A percentile compares a stretch with the other conserved stretches of the same genome.
Conservation (phyloP, 176 grass and related monocot genomes). For the Pontederia crassipes region DNA sequence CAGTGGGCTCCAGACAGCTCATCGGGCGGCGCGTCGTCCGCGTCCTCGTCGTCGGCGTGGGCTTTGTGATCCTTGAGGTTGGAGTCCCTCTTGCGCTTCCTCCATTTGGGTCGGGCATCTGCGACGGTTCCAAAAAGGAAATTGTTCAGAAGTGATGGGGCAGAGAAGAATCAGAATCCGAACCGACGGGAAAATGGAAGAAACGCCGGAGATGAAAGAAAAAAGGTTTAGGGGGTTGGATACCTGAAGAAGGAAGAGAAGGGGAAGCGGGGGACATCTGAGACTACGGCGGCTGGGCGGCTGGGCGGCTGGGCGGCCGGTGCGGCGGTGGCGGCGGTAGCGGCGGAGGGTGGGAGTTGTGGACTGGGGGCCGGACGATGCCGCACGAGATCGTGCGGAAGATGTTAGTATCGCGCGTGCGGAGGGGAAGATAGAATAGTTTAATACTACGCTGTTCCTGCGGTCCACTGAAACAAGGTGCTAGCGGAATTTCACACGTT, state of each 20-base stretch:
- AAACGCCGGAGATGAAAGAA: constrained; percentile 2
- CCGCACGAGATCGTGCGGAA: too few species aligned
- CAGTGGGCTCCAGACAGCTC: constrained; percentile 16
- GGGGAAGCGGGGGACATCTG: constrained; percentile 49
- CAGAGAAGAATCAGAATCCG: too few species aligned
- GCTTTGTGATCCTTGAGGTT: constrained; percentile 25
- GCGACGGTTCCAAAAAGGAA: background rate
- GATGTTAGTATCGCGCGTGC: background rate
- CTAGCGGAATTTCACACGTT: too few species aligned
- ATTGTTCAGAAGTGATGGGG: background rate
- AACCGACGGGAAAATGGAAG: background rate
- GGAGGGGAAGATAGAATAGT: background rate
- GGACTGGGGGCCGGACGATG: background rate
- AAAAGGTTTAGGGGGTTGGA: background rate
- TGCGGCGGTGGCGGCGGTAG: constrained; percentile 10
- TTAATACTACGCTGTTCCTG: background rate
- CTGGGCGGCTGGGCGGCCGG: background rate
- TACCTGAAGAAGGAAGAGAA: constrained; percentile 63
- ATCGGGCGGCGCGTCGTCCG: constrained; percentile 19
- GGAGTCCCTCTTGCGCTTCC: constrained; percentile 83
- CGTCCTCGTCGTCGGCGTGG: constrained; percentile 32
- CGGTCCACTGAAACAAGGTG: background rate
- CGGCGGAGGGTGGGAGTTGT: background rate
- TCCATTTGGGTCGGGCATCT: constrained; percentile 87
- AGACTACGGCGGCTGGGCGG: background rate